phyloP scores from a whole-genome alignment of 148 eudicot genomes.

The Chenopodium suecicum region DNA sequence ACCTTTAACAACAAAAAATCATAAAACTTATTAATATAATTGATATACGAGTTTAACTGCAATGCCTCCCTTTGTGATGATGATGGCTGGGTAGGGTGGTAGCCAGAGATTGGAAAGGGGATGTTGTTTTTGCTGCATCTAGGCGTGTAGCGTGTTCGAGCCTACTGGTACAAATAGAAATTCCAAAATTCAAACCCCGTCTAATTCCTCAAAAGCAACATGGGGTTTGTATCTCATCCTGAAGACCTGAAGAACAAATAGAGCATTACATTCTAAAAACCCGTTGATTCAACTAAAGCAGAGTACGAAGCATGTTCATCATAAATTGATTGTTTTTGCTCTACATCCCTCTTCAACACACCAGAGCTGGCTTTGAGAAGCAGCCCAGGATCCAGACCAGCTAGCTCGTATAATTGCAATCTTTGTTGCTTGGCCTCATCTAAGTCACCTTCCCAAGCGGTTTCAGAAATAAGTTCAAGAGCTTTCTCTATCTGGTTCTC shows the following conservation, averaged over 20 bases:
- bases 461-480: conserved; percentile 72
- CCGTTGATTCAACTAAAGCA: conserved; percentile 80
- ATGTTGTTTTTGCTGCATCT: no score
- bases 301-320: conserved; percentile 92
- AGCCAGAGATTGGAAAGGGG: no score
- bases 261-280: conserved; percentile 40
- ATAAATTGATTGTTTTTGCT: conserved; percentile 22
- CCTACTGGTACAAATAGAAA: no score
- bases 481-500: conserved; percentile 71
- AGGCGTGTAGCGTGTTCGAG: no score
- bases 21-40: no score
- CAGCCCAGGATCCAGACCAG: conserved; percentile 51
- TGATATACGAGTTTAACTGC: no score
- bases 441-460: conserved; percentile 87
- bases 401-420: conserved; percentile 46
- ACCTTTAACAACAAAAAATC: no score
- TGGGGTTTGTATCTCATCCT: neutral
- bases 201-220: neutral
- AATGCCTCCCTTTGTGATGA: no score
- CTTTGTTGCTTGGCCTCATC: conserved; percentile 69
- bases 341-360: conserved; percentile 36
- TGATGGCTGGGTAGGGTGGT: no score
- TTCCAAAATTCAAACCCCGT: neutral
- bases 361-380: conserved; percentile 32
- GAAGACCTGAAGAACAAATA: neutral